phyloP scores from a whole-genome alignment of 2,329 filamentous ascomycete genomes.

The Colletotrichum acutatum region DNA sequence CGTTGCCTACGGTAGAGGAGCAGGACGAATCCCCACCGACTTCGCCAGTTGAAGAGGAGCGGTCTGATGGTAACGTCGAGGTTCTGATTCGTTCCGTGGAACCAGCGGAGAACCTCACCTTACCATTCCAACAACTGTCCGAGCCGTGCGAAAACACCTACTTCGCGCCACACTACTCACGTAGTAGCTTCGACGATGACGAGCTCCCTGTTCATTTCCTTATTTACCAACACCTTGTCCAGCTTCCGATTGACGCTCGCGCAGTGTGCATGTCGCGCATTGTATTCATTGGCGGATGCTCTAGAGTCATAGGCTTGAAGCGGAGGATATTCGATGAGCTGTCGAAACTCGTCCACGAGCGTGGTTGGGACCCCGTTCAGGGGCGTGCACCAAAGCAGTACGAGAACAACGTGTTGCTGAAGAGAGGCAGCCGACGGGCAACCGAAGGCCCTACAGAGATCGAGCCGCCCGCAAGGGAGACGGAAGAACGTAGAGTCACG shows the following conservation, averaged over 20 bases:
- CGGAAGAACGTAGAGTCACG: slow-evolving; percentile 43
- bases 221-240: slow-evolving; percentile 79
- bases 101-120: slow-evolving; percentile 62
- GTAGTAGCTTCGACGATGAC: slow-evolving; percentile 81
- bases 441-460: slow-evolving; percentile 36
- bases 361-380: slow-evolving; percentile 82
- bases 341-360: slow-evolving; percentile 69
- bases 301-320: slow-evolving; percentile 82
- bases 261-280: slow-evolving; percentile 90
- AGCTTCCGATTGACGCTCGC: slow-evolving; percentile 83
- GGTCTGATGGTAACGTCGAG: slow-evolving; percentile 45
- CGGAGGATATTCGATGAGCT: slow-evolving; percentile 82
- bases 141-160: slow-evolving; percentile 81
- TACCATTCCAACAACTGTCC: slow-evolving; percentile 78
- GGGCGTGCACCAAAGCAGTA: slow-evolving; percentile 74
- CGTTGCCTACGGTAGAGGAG: slow-evolving; percentile 65
- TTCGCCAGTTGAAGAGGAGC: slow-evolving; percentile 36
- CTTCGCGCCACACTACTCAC: slow-evolving; percentile 67
- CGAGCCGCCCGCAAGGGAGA: not conserved
- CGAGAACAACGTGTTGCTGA: slow-evolving; percentile 56
- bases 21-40: slow-evolving; percentile 57
- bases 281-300: slow-evolving; percentile 84
- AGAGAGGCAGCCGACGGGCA: slow-evolving; percentile 43
- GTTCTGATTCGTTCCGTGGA: slow-evolving; percentile 59
- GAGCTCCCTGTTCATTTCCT: slow-evolving; percentile 83